These are phyloP conservation scores for Melastoma malabathricum DNA, from an alignment of 345 rosid species.

Conservation along the genomic window DNA sequence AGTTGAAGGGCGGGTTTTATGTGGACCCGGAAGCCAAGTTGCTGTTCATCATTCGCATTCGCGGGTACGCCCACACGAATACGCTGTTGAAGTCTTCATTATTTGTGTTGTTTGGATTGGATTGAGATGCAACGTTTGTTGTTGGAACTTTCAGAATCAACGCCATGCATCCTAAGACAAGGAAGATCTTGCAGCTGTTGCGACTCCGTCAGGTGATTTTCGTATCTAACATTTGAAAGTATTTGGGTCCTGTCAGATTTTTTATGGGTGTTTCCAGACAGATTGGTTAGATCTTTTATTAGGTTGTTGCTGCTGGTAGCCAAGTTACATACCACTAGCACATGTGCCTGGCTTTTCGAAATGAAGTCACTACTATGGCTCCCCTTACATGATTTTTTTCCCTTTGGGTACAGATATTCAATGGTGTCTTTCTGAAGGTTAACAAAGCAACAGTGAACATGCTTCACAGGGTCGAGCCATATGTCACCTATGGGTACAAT, in stretches of 20 bases:
- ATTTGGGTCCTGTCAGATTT: no score
- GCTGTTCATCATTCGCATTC: conserved; percentile 52
- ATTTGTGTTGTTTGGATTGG: background rate
- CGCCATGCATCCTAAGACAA: conserved; percentile 67
- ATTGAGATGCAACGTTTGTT: background rate
- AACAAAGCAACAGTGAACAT: conserved; percentile 53
- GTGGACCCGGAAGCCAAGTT: conserved; percentile 67
- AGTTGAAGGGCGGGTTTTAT: conserved; percentile 61
- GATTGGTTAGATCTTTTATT: no score
- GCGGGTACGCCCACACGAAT: conserved; percentile 25
- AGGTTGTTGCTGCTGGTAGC: no score
- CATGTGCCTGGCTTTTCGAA: no score
- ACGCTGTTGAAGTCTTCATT: background rate
- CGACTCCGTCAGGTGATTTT: conserved; percentile 68
- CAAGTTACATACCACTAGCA: no score
- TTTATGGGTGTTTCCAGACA: no score
- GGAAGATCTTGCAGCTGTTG: conserved; percentile 57
- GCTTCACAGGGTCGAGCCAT: conserved; percentile 83
- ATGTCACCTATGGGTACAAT: conserved; percentile 66
- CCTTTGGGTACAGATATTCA: conserved; percentile 41
- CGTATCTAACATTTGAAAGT: background rate
- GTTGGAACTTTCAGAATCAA: conserved; percentile 39
- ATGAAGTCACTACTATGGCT: no score
- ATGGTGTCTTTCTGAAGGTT: conserved; percentile 79
- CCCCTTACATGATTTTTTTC: background rate